These are phyloP conservation scores for Canna indica DNA, from an alignment of 176 grass and related monocot genomes.

Conservation along the genomic window DNA sequence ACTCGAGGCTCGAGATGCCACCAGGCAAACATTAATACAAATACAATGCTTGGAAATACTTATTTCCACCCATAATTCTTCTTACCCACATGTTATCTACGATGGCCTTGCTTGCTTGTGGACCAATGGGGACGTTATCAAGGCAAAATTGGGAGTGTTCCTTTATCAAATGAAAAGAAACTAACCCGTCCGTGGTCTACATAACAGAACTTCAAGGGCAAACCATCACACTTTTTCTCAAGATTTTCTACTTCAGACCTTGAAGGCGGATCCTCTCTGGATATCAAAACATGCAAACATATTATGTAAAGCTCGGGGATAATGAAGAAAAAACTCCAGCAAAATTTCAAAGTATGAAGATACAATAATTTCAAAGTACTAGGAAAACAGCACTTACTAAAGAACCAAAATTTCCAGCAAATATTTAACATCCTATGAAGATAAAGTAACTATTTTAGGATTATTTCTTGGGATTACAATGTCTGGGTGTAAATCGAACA, in stretches of 20 bases:
- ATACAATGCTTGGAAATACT: too few species aligned
- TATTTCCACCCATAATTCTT: too few species aligned
- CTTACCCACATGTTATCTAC: too few species aligned
- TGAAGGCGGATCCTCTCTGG: constrained; percentile 38
- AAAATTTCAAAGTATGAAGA: too few species aligned
- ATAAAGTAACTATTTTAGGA: background rate
- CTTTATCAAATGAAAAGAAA: constrained; percentile 44
- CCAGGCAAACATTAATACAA: too few species aligned
- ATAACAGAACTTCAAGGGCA: constrained; percentile 50
- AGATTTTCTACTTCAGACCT: constrained; percentile 34
- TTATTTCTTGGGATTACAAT: background rate
- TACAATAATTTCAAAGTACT: background rate
- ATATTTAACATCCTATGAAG: background rate
- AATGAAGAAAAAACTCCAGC: background rate
- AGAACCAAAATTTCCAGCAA: background rate
- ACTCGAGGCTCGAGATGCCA: too few species aligned
- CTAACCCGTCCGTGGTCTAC: constrained; percentile 44
- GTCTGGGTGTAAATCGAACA: background rate
- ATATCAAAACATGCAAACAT: background rate
- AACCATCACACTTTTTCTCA: constrained; percentile 24
- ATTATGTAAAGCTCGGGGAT: background rate
- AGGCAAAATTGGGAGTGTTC: constrained; percentile 34
- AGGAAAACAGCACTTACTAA: background rate
- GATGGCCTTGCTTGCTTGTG: too few species aligned
- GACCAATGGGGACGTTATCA: constrained; percentile 11